Base-by-base conservation (phyloP, 108 stramenopile species). In the Stephanodiscus triporus region DNA sequence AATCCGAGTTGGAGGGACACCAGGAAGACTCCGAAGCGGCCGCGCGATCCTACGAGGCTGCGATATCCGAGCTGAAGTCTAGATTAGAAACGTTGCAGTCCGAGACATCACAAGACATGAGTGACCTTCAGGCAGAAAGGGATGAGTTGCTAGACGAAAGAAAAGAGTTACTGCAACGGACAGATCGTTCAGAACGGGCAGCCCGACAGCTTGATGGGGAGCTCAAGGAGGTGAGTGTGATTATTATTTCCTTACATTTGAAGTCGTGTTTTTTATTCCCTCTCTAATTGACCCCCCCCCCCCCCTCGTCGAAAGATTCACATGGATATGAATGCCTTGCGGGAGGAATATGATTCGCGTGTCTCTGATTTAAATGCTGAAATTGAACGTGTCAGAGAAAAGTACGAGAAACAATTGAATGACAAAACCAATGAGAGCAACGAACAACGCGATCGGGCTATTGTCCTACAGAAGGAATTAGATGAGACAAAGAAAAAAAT, bases 21-120 rank as follows among this genome's bases (percentile, higher is more conserved):
- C 63, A 59, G 57, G 73, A 73, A 30, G 79, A 80, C 64, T 49
- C 73, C 23, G 73, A 80, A 45, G 73, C 72, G 17, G 79, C 79
- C 9, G 79, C 79, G n/a, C 34, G 55, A 4, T 70, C 68, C 0
- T 80, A 80, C 29, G 73, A 80, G 56, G 68, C 72, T 34, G 79
- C 79, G n/a, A 80, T 80, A 40, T 54, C 58, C 2, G 79, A 80
- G 30, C 43, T 80, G 26, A 68, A 74, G 66, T 51, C 48, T 49
- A 54, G 63, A 47, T 36, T 80, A 34, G 68, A 74, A n/a, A 38
- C 30, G 11, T 58, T 70, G 56, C 68, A 70, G 24, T 69, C 68
- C 27, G 67, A 68, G 32, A 63, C 72, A 10, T 26, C 47, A 0
- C 17, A 58, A 14, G 73, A 58, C 20, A 26, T 74, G 48, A 49